Evolutionary conservation across 805 yeast species (phyloP), one percentile per base, ranked within the genome.

Genomic region (Sugiyamaella americana): DNA sequence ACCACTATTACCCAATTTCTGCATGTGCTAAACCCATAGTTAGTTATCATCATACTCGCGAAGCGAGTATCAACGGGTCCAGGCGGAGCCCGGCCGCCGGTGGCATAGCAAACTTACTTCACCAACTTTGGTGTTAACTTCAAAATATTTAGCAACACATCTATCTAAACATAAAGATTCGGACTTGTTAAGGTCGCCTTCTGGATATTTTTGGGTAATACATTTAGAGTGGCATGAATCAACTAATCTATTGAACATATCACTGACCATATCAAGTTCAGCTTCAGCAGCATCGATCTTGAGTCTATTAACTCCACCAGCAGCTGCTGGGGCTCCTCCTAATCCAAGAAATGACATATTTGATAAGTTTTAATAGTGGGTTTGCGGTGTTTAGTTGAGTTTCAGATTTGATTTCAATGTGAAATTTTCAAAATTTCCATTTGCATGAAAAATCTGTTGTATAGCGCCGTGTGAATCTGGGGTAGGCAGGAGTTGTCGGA

Each of bases 181-280:
- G 57, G 73, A 79, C 71, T 84, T 86, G 69, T 73, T 76, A 52
- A 89, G 72, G 20, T 81, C 88, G 47, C 87, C 83, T 45, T 86
- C 89, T 44, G 67, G 58, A 70, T 88, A 89, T 44, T 70, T 58
- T 53, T 70, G 72, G 61, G 57, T 38, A 63, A 88, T 84, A 72
- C 98, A 89, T 71, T 89, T 89, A 57, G 71, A 67, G 68, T 89
- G 93, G 66, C 98, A 89, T 57, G 87, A 83, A 60, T 83, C 89
- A 20, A 88, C 94, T 60, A 89, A 73, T 60, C 82, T 59, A 78
- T 91, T 91, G 79, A 91, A 91, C 97, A 91, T 88, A 58, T 93
- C 96, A 35, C 97, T 89, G 58, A 91, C 96, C 81, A 93, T 84
- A 67, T 91, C 98, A 56, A 91, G 76, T 69, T 91, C 98, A 48